These are phyloP conservation scores for Mycena citricolor DNA, from an alignment of 1,284 basidiomycete genomes.

Conservation along the genomic window DNA sequence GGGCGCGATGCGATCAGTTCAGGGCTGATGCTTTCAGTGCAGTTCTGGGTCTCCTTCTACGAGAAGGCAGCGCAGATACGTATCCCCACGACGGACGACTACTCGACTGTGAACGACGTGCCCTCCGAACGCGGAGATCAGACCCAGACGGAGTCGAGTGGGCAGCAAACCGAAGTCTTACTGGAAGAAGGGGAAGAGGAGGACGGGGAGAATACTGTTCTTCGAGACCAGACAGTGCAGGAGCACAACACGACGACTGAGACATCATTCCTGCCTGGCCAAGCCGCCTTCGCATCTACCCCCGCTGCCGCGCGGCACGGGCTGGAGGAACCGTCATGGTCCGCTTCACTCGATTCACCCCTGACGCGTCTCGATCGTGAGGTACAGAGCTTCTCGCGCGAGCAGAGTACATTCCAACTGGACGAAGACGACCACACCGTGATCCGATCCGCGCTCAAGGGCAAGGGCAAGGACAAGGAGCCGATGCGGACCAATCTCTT, in stretches of 20 bases:
- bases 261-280: constrained; percentile 65
- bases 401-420: constrained; percentile 34
- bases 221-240: no score
- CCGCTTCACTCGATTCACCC: constrained; percentile 71
- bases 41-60: constrained; percentile 98
- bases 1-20: no score
- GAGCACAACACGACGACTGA: constrained; percentile 55
- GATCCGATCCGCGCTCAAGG: constrained; percentile 34
- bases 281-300: constrained; percentile 72
- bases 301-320: constrained; percentile 55
- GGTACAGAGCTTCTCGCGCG: constrained; percentile 54
- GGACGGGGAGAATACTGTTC: no score
- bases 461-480: constrained; percentile 44
- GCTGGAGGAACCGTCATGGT: constrained; percentile 61
- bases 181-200: no score
- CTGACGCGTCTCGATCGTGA: constrained; percentile 72
- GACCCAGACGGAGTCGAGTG: constrained; percentile 13
- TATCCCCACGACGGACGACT: constrained; percentile 70
- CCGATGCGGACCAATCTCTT: constrained; percentile 50
- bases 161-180: constrained; percentile 5
- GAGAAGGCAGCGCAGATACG: constrained; percentile 87
- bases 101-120: constrained; percentile 53
- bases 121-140: constrained; percentile 32
- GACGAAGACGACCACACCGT: constrained; percentile 12
- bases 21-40: no score